Evolutionary conservation across 208 protist genomes (phyloP).

Genomic region (Porcisia hertigi): DNA sequence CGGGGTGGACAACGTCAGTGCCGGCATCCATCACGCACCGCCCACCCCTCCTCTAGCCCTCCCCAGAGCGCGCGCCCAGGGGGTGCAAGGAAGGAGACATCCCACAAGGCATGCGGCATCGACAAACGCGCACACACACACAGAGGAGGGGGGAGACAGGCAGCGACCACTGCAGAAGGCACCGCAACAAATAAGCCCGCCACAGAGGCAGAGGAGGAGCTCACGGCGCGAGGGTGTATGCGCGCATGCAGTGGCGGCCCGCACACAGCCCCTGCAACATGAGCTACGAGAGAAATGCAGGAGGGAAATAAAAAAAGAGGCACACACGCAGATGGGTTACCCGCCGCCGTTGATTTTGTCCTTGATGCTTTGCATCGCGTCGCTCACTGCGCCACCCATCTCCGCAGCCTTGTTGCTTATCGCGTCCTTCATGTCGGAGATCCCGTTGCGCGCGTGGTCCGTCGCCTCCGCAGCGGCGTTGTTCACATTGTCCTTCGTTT

Average conservation of each 20-base stretch:
- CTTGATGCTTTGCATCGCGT: neutral
- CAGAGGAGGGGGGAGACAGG: neutral
- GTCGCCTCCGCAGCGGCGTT: conserved; percentile 7
- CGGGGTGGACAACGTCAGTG: neutral
- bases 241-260: neutral
- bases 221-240: neutral
- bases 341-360: neutral
- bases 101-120: neutral
- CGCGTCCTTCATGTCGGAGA: conserved; percentile 5
- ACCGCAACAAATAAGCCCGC: neutral
- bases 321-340: neutral
- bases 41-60: neutral
- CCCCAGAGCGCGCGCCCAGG: neutral
- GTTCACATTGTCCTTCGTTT: conserved; percentile 2
- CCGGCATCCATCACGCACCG: neutral
- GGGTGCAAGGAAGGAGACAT: neutral
- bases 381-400: neutral
- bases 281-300: neutral
- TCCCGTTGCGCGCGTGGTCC: conserved; percentile 1
- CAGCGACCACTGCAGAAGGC: neutral
- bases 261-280: neutral
- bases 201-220: neutral
- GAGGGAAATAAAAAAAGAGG: too few relatives aligned
- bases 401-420: neutral
- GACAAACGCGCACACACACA: neutral